phyloP scores from a whole-genome alignment of 2,329 filamentous ascomycete species.

The Aspergillus ochraceus region DNA sequence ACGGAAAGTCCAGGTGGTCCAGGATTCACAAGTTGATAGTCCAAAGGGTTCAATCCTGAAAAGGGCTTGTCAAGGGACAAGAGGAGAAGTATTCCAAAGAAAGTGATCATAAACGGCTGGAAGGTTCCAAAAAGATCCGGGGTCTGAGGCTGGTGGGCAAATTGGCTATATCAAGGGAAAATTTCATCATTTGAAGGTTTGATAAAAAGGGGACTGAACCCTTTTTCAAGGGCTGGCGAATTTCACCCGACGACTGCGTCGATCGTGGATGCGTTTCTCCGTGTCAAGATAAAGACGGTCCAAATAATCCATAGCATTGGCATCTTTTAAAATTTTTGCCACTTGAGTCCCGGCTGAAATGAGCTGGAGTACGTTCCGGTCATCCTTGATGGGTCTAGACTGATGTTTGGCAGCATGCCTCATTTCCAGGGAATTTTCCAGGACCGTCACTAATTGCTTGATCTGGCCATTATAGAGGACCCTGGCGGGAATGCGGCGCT shows the following conservation, averaged over 20 bases:
- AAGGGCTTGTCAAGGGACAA: constrained; percentile 2
- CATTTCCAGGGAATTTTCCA: constrained; percentile 88
- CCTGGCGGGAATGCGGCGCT: constrained; percentile 78
- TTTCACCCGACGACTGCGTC: constrained; percentile 44
- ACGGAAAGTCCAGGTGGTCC: background rate
- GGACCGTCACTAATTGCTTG: constrained; percentile 83
- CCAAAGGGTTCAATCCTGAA: constrained; percentile 1
- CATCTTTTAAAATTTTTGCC: constrained; percentile 82
- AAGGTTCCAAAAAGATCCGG: constrained; percentile 6
- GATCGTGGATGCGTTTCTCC: constrained; percentile 74
- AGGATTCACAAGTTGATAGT: constrained; percentile 3
- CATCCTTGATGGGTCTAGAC: constrained; percentile 79
- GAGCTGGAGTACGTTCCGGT: constrained; percentile 82
- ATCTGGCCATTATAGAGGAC: constrained; percentile 88
- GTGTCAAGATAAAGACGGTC: constrained; percentile 80
- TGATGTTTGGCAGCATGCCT: constrained; percentile 81
- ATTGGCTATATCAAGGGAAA: constrained; percentile 11
- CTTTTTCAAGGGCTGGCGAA: constrained; percentile 32
- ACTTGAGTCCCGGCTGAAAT: constrained; percentile 86
- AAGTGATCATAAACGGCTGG: background rate
- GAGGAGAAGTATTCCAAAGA: background rate
- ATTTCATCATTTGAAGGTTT: constrained; percentile 4
- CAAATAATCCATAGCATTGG: constrained; percentile 77
- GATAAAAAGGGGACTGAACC: background rate
- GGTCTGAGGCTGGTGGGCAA: background rate